phyloP scores from a whole-genome alignment of 192 early-diverging fungal species.

The Coemansia sp. region DNA sequence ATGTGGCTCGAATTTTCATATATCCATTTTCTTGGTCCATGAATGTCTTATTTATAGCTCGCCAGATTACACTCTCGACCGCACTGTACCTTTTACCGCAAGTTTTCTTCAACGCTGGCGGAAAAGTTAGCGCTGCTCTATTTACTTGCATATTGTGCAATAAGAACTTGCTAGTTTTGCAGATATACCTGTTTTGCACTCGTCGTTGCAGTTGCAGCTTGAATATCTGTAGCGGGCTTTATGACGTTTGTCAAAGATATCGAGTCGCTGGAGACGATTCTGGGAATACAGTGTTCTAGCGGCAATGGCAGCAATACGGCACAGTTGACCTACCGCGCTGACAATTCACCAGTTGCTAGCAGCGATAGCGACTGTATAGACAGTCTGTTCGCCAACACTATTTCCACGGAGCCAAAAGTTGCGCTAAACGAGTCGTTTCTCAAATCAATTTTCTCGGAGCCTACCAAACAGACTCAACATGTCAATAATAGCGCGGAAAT shows the following conservation, averaged over 20 bases:
- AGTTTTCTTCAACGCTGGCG: neutral
- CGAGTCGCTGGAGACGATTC: conserved; percentile 11
- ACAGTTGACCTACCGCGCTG: neutral
- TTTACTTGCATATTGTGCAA: neutral
- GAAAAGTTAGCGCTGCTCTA: neutral
- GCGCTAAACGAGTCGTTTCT: neutral
- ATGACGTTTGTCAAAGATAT: conserved; percentile 8
- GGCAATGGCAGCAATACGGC: neutral
- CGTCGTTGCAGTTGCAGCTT: neutral
- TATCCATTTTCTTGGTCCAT: conserved; percentile 8
- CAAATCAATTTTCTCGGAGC: neutral
- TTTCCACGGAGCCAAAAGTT: neutral
- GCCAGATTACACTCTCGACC: conserved; percentile 1
- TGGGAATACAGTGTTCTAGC: neutral
- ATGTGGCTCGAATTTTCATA: conserved; percentile 2
- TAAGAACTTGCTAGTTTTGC: neutral
- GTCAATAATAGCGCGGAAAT: neutral
- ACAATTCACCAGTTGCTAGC: neutral
- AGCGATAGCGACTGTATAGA: neutral
- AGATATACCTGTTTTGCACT: neutral
- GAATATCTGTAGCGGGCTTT: conserved; percentile 1
- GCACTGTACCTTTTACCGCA: neutral
- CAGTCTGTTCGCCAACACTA: neutral
- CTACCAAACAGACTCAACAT: neutral
- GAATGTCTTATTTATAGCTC: neutral